Conservation (phyloP, 768 basidiomycete genomes). For the Phallus indusiatus region DNA sequence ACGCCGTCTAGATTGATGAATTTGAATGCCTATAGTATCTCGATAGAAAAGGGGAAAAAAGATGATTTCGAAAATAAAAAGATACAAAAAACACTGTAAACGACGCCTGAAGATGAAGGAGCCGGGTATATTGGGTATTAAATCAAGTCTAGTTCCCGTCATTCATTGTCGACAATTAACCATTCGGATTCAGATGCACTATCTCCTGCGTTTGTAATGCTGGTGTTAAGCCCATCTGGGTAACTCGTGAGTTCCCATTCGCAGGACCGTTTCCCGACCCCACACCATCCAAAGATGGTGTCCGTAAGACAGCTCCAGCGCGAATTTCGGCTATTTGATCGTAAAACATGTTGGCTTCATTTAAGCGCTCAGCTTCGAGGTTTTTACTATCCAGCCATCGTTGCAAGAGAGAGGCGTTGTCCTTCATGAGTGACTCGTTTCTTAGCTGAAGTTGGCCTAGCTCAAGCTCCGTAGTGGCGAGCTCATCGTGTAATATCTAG, state of each 20-base stretch:
- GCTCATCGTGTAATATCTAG: slow-evolving; percentile 91
- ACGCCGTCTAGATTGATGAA: not conserved
- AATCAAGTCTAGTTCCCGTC: slow-evolving; percentile 19
- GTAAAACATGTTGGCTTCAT: slow-evolving; percentile 85
- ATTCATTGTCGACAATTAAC: slow-evolving; percentile 59
- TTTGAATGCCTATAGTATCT: not conserved
- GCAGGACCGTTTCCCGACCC: slow-evolving; percentile 66
- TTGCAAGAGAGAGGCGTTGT: slow-evolving; percentile 91
- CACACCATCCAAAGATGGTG: slow-evolving; percentile 19
- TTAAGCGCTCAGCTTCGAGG: slow-evolving; percentile 87
- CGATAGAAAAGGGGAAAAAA: not conserved
- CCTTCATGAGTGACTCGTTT: slow-evolving; percentile 76
- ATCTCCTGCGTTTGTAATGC: slow-evolving; percentile 58
- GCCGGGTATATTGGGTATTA: not conserved
- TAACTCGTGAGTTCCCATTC: slow-evolving; percentile 35
- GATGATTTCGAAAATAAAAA: not conserved
- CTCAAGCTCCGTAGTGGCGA: slow-evolving; percentile 85
- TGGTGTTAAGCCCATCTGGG: slow-evolving; percentile 62
- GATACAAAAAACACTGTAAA: not conserved
- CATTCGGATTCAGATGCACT: slow-evolving; percentile 88
- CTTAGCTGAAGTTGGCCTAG: slow-evolving; percentile 82
- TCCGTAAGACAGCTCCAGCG: slow-evolving; percentile 4
- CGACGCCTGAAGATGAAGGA: too few relatives aligned
- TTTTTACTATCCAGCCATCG: slow-evolving; percentile 97
- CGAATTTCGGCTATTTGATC: slow-evolving; percentile 65